Evolutionary conservation across 2,329 filamentous ascomycete species (phyloP).

Genomic region (Cercospora citrullina): DNA sequence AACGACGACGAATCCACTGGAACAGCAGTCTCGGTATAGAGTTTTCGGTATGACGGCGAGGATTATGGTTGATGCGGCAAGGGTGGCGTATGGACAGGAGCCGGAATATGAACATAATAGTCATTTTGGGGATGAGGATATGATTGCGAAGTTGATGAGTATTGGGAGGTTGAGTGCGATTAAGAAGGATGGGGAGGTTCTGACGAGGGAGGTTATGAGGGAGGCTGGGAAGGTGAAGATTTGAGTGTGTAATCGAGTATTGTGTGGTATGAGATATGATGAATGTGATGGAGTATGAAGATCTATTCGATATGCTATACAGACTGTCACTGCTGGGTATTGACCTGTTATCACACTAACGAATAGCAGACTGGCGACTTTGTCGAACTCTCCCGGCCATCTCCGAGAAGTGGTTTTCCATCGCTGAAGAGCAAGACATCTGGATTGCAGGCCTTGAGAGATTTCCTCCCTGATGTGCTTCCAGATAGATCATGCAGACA

Average conservation of each 20-base stretch:
- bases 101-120: slow-evolving; percentile 78
- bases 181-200: slow-evolving; percentile 52
- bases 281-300: too few relatives aligned
- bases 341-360: too few relatives aligned
- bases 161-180: slow-evolving; percentile 58
- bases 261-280: background rate
- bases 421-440: too few relatives aligned
- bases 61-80: slow-evolving; percentile 83
- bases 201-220: slow-evolving; percentile 42
- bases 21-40: slow-evolving; percentile 57
- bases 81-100: slow-evolving; percentile 77
- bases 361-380: too few relatives aligned
- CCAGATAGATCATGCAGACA: too few relatives aligned
- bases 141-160: slow-evolving; percentile 59
- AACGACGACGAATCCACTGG: slow-evolving; percentile 30
- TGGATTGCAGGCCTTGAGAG: too few relatives aligned
- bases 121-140: slow-evolving; percentile 65
- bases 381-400: too few relatives aligned
- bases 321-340: too few relatives aligned
- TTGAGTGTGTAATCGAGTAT: slow-evolving; percentile 1
- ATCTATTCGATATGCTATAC: too few relatives aligned
- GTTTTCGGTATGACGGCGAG: slow-evolving; percentile 95
- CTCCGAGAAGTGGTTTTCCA: too few relatives aligned
- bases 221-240: slow-evolving; percentile 38
- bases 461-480: too few relatives aligned